Evolutionary conservation across 305 asterid species (phyloP).

Genomic region (Fraxinus latifolia): DNA sequence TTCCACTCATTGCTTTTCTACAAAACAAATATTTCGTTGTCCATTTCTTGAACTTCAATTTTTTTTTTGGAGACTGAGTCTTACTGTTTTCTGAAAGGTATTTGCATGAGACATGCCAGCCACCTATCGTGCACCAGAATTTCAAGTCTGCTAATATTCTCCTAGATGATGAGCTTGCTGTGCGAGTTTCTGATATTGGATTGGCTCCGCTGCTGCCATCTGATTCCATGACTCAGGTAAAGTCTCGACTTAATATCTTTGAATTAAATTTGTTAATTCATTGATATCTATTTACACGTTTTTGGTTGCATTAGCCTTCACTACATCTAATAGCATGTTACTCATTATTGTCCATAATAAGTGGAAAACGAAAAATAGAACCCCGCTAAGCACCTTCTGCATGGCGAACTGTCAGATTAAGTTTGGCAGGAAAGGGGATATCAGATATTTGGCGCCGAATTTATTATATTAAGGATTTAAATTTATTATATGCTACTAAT

Average conservation of each 20-base stretch:
- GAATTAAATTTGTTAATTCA: background rate
- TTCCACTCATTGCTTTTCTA: background rate
- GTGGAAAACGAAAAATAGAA: background rate
- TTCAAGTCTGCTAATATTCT: constrained; percentile 79
- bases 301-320: background rate
- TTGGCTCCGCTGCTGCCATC: constrained; percentile 68
- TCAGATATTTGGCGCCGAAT: background rate
- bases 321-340: background rate
- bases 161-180: constrained; percentile 59
- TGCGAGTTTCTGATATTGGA: constrained; percentile 76
- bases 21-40: background rate
- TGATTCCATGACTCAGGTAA: constrained; percentile 63
- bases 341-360: background rate
- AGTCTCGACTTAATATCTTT: background rate
- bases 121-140: constrained; percentile 69
- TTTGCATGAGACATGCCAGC: constrained; percentile 79
- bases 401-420: background rate
- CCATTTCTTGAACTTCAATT: constrained; percentile 1
- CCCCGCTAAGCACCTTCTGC: background rate
- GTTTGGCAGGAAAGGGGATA: background rate
- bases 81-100: constrained; percentile 50
- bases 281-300: background rate
- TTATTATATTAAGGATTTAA: background rate
- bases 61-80: constrained; percentile 22
- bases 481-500: background rate